Percentiles rank a stretch among this genome's conserved stretches.
Evolutionary conservation across 306 rosid species (phyloP).

Genomic region (Styphnolobium japonicum): DNA sequence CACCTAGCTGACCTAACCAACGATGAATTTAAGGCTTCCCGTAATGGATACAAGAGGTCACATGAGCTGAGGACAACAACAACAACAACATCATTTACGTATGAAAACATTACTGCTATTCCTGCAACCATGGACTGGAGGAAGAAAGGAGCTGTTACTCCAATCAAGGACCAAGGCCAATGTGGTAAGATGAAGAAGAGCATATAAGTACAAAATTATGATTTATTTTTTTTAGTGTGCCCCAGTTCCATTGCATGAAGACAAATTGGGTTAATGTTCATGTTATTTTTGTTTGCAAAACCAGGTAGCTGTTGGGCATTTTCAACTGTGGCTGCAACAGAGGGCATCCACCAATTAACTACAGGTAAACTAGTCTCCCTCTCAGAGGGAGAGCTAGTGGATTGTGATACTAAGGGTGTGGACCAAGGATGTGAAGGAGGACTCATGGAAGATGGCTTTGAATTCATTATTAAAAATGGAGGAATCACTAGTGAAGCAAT

Average conservation of each 20-base stretch:
- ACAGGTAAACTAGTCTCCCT: not conserved
- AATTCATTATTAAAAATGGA: not conserved
- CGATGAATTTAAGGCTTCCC: slow-evolving; percentile 19
- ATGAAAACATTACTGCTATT: not conserved
- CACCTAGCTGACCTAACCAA: slow-evolving; percentile 26
- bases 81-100: not conserved
- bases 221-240: not conserved
- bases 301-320: not conserved
- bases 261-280: not conserved
- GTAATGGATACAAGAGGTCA: not conserved
- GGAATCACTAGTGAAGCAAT: slow-evolving; percentile 10
- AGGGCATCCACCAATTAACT: not conserved
- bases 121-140: slow-evolving; percentile 31
- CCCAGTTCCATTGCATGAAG: not conserved
- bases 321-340: not conserved
- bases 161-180: slow-evolving; percentile 23
- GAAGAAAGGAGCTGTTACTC: slow-evolving; percentile 26
- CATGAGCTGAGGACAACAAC: not conserved
- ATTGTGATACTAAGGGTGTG: not conserved
- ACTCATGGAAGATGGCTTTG: not conserved
- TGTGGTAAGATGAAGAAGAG: slow-evolving; percentile 32
- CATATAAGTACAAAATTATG: not conserved
- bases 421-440: not conserved
- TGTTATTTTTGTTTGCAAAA: not conserved
- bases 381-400: not conserved